Conservation (phyloP, 306 rosid species). For the Dalbergia oliveri region DNA sequence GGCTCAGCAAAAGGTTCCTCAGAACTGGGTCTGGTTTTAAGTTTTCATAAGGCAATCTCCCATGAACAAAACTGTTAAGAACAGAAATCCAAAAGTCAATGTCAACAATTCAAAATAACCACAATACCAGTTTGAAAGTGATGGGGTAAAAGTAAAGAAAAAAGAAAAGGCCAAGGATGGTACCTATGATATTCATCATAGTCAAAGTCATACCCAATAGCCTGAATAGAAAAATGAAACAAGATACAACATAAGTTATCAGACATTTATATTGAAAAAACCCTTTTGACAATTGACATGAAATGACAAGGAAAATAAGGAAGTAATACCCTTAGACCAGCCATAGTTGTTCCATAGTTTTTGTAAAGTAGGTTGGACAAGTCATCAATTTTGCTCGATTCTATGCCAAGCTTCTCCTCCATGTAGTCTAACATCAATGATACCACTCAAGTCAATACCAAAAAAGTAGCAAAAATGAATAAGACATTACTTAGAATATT, state of each 20-base stretch:
- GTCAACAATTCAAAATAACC: slow-evolving; percentile 22
- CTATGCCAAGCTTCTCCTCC: slow-evolving; percentile 89
- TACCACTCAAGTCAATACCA: slow-evolving; percentile 23
- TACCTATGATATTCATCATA: slow-evolving; percentile 96
- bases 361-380: slow-evolving; percentile 83
- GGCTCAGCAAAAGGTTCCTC: slow-evolving; percentile 72
- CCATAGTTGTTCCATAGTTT: slow-evolving; percentile 97
- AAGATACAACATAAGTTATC: background rate
- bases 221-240: slow-evolving; percentile 63
- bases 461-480: slow-evolving; percentile 2
- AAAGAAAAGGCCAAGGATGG: slow-evolving; percentile 3
- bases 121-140: slow-evolving; percentile 25
- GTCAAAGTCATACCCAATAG: slow-evolving; percentile 96
- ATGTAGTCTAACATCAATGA: slow-evolving; percentile 68
- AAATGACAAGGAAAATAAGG: background rate
- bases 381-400: slow-evolving; percentile 70
- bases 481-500: slow-evolving; percentile 12
- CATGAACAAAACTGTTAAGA: slow-evolving; percentile 83
- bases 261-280: slow-evolving; percentile 4
- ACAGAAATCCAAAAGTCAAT: slow-evolving; percentile 4
- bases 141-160: background rate
- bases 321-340: slow-evolving; percentile 92
- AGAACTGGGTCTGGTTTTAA: slow-evolving; percentile 85
- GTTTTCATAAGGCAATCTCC: slow-evolving; percentile 93
- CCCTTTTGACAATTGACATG: background rate